phyloP scores from a whole-genome alignment of 345 rosid species.

The Brassica carinata region DNA sequence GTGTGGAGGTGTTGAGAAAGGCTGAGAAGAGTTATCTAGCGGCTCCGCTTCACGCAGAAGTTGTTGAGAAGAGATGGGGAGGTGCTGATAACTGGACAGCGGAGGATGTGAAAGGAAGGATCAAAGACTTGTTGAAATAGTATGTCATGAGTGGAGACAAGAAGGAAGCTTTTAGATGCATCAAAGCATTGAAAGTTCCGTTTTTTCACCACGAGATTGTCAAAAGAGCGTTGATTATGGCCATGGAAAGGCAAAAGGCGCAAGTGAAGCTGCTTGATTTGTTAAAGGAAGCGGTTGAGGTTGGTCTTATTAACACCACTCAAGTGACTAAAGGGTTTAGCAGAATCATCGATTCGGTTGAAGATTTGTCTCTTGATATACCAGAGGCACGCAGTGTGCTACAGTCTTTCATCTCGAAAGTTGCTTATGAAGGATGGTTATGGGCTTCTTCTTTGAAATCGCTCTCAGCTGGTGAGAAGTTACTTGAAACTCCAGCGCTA shows the following conservation, averaged over 20 bases:
- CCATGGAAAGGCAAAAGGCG: conserved; percentile 68
- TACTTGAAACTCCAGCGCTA: conserved; percentile 47
- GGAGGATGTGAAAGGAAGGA: conserved; percentile 76
- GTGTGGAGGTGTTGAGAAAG: conserved; percentile 60
- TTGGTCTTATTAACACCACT: conserved; percentile 74
- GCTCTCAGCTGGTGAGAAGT: conserved; percentile 41
- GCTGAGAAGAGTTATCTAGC: conserved; percentile 79
- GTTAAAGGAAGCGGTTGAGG: conserved; percentile 63
- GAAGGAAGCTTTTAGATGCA: conserved; percentile 76
- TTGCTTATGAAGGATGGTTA: conserved; percentile 87
- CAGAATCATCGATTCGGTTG: conserved; percentile 68
- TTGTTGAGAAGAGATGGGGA: conserved; percentile 78
- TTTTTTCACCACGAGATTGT: conserved; percentile 91
- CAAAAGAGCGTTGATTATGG: conserved; percentile 69
- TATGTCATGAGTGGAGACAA: conserved; percentile 71
- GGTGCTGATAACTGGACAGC: conserved; percentile 77
- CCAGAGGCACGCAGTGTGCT: conserved; percentile 60
- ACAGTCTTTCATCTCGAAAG: conserved; percentile 71
- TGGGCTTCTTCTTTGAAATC: conserved; percentile 75
- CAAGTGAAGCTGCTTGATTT: conserved; percentile 59
- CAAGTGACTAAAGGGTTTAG: conserved; percentile 77
- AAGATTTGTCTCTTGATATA: conserved; percentile 81
- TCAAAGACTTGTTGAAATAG: conserved; percentile 63
- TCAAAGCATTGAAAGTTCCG: conserved; percentile 77
- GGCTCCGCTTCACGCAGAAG: conserved; percentile 78